Conservation (phyloP, 306 rosid species). For the Vachellia collinsii region DNA sequence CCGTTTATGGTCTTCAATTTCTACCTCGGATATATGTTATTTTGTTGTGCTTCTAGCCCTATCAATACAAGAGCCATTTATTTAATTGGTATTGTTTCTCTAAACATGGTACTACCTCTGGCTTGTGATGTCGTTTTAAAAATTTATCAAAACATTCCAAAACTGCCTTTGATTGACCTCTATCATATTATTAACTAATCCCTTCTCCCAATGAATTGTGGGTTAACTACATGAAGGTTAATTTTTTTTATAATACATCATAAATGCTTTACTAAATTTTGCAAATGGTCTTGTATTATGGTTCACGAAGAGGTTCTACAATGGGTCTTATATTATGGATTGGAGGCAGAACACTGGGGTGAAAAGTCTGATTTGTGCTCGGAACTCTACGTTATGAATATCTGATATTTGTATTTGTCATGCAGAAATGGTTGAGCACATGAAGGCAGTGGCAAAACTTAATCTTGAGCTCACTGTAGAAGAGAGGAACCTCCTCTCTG, state of each 20-base stretch:
- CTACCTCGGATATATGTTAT: not conserved
- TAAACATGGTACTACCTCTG: not conserved
- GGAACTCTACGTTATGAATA: slow-evolving; percentile 13
- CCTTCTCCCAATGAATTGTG: not conserved
- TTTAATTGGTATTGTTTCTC: slow-evolving; percentile 17
- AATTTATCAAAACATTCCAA: not conserved
- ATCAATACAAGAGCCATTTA: not conserved
- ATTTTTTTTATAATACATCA: not conserved
- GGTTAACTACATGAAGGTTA: not conserved
- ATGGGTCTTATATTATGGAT: not conserved
- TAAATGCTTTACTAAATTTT: not conserved
- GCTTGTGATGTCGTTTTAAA: not conserved
- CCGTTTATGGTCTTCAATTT: not conserved
- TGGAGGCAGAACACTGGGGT: not conserved
- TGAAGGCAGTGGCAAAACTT: slow-evolving; percentile 88
- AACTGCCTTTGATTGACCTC: not conserved
- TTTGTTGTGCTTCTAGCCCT: not conserved
- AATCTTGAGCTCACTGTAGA: slow-evolving; percentile 94
- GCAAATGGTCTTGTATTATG: not conserved
- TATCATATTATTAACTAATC: not conserved
- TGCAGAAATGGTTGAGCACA: slow-evolving; percentile 97
- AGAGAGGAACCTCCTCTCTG: slow-evolving; percentile 98
- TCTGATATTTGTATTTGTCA: slow-evolving; percentile 18
- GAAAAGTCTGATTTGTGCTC: not conserved
- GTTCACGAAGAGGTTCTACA: not conserved